A percentile compares a stretch with the other conserved stretches of the same genome.
Conservation (phyloP, 164 flowering plant genomes). For the Taxillus chinensis region DNA sequence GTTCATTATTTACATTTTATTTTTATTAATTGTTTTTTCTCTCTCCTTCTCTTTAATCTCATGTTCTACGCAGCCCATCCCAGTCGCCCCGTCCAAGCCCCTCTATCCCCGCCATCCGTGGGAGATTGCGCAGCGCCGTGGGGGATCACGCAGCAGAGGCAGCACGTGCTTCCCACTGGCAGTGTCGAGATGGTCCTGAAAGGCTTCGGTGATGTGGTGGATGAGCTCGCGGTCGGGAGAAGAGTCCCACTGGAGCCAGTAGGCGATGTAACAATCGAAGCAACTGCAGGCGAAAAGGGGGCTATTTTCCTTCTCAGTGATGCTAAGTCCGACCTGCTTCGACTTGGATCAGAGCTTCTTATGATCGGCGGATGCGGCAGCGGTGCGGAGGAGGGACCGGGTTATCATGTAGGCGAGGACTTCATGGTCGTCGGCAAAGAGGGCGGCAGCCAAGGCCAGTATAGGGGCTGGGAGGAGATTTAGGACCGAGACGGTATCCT, state of each 20-base stretch:
- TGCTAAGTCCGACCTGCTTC: no score
- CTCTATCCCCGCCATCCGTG: no score
- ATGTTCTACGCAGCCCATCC: no score
- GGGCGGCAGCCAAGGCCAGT: constrained; percentile 20
- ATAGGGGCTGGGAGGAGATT: constrained; percentile 26
- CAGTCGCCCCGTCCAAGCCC: no score
- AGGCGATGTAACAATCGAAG: constrained; percentile 59
- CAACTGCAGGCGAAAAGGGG: constrained; percentile 34
- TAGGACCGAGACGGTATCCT: constrained; percentile 5
- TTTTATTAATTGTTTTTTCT: no score
- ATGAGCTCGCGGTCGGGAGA: constrained; percentile 79
- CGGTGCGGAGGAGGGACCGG: constrained; percentile 15
- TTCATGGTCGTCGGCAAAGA: constrained; percentile 22
- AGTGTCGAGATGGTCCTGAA: constrained; percentile 34
- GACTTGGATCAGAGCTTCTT: constrained; percentile 7
- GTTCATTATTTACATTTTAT: no score
- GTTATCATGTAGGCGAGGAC: constrained; percentile 28
- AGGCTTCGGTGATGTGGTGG: constrained; percentile 72
- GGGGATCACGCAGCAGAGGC: constrained; percentile 3
- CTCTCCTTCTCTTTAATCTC: no score
- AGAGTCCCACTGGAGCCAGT: constrained; percentile 79
- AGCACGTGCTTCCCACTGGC: background rate
- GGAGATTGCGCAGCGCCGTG: no score
- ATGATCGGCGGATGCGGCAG: background rate
- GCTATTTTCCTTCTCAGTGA: constrained; percentile 17